Conservation (phyloP, 768 basidiomycete species). For the Gloeopeniophorella convolvens region DNA sequence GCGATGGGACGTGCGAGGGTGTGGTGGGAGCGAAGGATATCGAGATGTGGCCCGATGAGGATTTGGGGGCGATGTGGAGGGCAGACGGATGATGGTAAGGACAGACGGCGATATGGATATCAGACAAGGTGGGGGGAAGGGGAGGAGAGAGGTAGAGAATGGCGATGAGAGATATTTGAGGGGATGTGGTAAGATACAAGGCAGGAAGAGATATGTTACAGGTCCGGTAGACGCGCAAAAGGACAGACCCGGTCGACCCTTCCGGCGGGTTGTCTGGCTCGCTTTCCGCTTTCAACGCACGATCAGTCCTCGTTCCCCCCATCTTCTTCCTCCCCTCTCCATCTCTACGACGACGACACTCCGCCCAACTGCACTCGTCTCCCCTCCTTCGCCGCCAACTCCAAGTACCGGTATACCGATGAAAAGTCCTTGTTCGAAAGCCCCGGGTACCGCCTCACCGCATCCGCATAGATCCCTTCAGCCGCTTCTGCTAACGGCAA, state of each 20-base stretch:
- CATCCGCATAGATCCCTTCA: constrained; percentile 51
- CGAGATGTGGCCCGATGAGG: background rate
- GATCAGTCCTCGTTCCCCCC: no score
- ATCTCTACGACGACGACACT: background rate
- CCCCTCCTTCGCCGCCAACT: constrained; percentile 25
- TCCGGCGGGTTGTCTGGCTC: no score
- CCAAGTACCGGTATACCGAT: constrained; percentile 64
- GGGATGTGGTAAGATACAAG: no score
- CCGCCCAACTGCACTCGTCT: background rate
- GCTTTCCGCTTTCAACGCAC: no score
- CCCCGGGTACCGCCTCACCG: constrained; percentile 48
- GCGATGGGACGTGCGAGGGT: constrained; percentile 11
- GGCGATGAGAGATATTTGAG: no score
- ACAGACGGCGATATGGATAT: constrained; percentile 5
- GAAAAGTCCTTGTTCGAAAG: constrained; percentile 74
- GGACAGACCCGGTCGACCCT: no score
- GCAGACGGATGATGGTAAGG: background rate
- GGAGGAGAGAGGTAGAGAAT: background rate
- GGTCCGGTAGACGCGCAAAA: no score
- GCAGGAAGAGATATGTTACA: no score
- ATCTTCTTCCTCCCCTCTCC: no score
- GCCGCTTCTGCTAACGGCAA: constrained; percentile 66
- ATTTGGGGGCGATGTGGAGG: background rate
- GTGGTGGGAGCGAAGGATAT: constrained; percentile 9
- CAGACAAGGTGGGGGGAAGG: constrained; percentile 6